A percentile compares a stretch with the other conserved stretches of the same genome.
Evolutionary conservation across 305 asterid species (phyloP).

Genomic region (Fraxinus sp.): DNA sequence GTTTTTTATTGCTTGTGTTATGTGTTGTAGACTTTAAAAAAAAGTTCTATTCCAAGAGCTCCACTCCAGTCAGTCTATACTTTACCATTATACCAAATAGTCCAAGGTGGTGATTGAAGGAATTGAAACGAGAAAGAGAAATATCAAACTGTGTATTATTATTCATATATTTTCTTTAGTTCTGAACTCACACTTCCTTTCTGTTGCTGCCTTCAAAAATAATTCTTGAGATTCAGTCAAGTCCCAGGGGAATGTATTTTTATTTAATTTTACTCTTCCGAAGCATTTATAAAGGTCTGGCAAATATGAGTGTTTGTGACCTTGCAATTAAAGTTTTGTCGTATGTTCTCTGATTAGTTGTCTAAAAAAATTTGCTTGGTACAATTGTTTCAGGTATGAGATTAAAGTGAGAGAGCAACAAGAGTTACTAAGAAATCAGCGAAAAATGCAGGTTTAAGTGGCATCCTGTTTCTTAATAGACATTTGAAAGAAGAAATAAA

Average conservation of each 20-base stretch:
- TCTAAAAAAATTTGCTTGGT: not conserved
- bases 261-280: not conserved
- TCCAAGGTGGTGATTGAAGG: not conserved
- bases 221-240: not conserved
- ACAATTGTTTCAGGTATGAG: constrained; percentile 69
- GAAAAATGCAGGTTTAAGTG: constrained; percentile 69
- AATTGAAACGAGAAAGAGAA: not conserved
- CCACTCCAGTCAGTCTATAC: not conserved
- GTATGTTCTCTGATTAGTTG: not conserved
- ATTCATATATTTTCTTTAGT: not conserved
- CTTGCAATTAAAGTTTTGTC: not conserved
- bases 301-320: not conserved
- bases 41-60: not conserved
- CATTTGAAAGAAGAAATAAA: constrained; percentile 9
- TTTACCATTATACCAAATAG: not conserved
- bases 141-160: too few relatives aligned
- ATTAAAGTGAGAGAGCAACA: constrained; percentile 90
- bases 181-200: not conserved
- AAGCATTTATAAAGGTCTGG: not conserved
- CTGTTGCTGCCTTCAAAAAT: not conserved
- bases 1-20: not conserved
- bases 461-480: constrained; percentile 6
- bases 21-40: not conserved
- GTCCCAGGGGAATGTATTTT: not conserved
- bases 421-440: constrained; percentile 73